Percentiles rank a stretch among this genome's conserved stretches.
Evolutionary conservation across 2,329 filamentous ascomycete species (phyloP).

Genomic region (Hypoxylon sp.): DNA sequence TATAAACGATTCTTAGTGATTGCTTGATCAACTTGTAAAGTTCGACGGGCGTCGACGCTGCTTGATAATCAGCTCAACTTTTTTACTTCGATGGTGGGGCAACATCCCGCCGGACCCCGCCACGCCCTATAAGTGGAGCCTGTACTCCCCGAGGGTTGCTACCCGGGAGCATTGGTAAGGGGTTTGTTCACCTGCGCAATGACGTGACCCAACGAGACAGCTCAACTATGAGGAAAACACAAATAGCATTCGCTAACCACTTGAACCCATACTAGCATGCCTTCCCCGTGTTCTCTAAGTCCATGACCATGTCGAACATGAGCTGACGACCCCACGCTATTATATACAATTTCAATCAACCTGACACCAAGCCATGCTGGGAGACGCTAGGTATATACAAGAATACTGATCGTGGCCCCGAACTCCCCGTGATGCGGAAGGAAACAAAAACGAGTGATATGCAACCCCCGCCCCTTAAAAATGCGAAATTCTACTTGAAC

Average conservation of each 20-base stretch:
- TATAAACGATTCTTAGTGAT: slow-evolving; percentile 15
- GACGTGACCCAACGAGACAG: background rate
- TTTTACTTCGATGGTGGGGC: slow-evolving; percentile 47
- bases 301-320: slow-evolving; percentile 1
- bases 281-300: background rate
- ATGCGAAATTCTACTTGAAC: slow-evolving; percentile 15
- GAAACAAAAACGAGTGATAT: slow-evolving; percentile 31
- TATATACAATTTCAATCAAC: slow-evolving; percentile 17
- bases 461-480: slow-evolving; percentile 15
- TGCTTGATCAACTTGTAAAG: slow-evolving; percentile 22
- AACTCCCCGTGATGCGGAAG: slow-evolving; percentile 45
- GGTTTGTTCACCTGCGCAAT: slow-evolving; percentile 3
- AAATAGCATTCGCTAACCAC: background rate
- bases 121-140: slow-evolving; percentile 36
- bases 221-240: too few relatives aligned
- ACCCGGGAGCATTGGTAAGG: slow-evolving; percentile 23
- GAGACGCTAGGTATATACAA: slow-evolving; percentile 39
- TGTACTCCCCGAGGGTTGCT: background rate
- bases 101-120: slow-evolving; percentile 43
- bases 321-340: background rate
- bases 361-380: slow-evolving; percentile 24
- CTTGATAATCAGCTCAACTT: slow-evolving; percentile 49
- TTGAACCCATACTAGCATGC: background rate
- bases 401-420: slow-evolving; percentile 15
- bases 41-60: slow-evolving; percentile 37